Conservation (phyloP, 169 alveolate genomes). For the Eimeria falciformis region DNA sequence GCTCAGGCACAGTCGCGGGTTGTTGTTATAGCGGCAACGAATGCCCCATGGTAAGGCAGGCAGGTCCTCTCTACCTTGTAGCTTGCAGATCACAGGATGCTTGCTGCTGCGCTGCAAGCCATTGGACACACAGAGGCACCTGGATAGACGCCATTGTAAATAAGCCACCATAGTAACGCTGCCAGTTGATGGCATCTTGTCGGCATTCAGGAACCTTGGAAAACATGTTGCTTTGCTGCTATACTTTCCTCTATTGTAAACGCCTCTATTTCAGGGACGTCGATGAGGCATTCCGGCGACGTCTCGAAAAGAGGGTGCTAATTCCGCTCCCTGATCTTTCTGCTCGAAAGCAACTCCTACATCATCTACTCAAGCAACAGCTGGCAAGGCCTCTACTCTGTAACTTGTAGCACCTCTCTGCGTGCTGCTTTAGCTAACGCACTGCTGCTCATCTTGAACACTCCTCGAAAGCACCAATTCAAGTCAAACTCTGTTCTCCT, state of each 20-base stretch:
- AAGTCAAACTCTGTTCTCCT: slow-evolving; percentile 79
- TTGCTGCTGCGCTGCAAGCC: too few relatives aligned
- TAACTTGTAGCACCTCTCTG: background rate
- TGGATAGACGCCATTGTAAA: too few relatives aligned
- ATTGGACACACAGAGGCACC: too few relatives aligned
- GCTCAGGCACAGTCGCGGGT: slow-evolving; percentile 33
- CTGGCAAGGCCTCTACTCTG: background rate
- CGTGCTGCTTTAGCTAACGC: background rate
- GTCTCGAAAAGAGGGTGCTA: slow-evolving; percentile 93
- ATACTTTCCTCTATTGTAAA: background rate
- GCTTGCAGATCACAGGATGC: too few relatives aligned
- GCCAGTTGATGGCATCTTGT: too few relatives aligned
- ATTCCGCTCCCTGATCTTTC: slow-evolving; percentile 90
- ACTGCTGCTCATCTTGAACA: background rate
- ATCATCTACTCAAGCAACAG: slow-evolving; percentile 41
- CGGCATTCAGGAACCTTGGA: too few relatives aligned
- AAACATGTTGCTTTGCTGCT: too few relatives aligned
- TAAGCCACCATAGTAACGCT: too few relatives aligned
- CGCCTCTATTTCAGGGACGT: slow-evolving; percentile 92
- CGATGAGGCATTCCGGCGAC: slow-evolving; percentile 95
- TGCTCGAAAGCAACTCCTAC: slow-evolving; percentile 43
- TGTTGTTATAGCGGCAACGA: slow-evolving; percentile 82
- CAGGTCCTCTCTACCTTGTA: too few relatives aligned
- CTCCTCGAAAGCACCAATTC: background rate
- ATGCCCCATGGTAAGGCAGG: slow-evolving; percentile 72